Evolutionary conservation across 179 eudicot genomes (phyloP).

Genomic region (Spergularia azorica): DNA sequence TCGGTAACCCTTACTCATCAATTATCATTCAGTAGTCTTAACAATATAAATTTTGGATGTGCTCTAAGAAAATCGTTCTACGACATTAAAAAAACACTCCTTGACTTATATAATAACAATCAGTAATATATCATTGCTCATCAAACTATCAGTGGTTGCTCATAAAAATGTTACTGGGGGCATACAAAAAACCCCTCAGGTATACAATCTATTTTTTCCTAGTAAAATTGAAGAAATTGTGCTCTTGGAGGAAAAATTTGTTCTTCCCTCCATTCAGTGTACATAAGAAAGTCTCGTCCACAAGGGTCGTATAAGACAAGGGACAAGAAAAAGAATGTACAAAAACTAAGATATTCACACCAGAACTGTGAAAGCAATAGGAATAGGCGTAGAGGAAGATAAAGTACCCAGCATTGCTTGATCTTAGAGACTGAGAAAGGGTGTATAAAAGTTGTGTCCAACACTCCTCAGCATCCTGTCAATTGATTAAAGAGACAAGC

Average conservation of each 20-base stretch:
- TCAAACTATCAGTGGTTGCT: too few species aligned
- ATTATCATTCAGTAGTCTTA: too few species aligned
- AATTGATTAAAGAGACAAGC: constrained; percentile 11
- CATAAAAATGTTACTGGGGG: too few species aligned
- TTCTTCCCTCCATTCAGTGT: background rate
- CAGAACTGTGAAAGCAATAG: background rate
- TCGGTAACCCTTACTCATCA: too few species aligned
- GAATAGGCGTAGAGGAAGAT: background rate
- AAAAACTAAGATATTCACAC: background rate
- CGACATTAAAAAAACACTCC: too few species aligned
- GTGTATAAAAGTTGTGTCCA: constrained; percentile 91
- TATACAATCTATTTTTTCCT: too few species aligned
- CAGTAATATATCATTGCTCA: too few species aligned
- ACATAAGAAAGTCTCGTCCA: background rate
- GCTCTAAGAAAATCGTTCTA: too few species aligned
- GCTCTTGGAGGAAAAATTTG: background rate
- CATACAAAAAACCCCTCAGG: too few species aligned
- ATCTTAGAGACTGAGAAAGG: constrained; percentile 71
- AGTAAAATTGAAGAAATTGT: background rate
- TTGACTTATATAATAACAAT: too few species aligned
- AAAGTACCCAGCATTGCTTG: constrained; percentile 60
- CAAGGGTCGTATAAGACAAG: background rate
- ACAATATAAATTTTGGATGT: too few species aligned
- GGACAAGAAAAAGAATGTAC: background rate
- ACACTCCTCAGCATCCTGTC: constrained; percentile 97